Percentiles rank a stretch among this genome's conserved stretches.
These are phyloP conservation scores for Debaryomycetaceae sp. DNA, from an alignment of 1,139 yeast genomes.

Conservation along the genomic window DNA sequence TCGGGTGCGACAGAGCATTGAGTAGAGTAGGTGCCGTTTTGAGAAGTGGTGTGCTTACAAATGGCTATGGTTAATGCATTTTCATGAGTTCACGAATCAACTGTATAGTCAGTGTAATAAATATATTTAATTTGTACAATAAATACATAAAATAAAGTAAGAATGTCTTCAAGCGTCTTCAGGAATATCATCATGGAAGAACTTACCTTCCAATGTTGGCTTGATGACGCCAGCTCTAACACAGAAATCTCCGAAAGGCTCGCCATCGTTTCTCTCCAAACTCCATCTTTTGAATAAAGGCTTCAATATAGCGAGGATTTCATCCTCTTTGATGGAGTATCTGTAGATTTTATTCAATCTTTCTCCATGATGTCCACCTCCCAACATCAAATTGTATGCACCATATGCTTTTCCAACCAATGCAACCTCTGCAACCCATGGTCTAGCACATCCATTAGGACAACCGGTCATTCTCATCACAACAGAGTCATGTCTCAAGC, in stretches of 20 bases:
- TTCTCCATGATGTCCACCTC: constrained; percentile 96
- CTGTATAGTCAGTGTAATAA: background rate
- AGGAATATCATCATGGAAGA: constrained; percentile 91
- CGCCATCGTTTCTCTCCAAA: constrained; percentile 82
- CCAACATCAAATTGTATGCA: constrained; percentile 89
- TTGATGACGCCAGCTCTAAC: constrained; percentile 82
- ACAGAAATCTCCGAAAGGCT: constrained; percentile 93
- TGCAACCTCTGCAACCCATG: constrained; percentile 97
- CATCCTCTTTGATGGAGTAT: constrained; percentile 87
- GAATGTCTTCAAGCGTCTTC: constrained; percentile 57
- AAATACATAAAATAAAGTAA: constrained; percentile 2
- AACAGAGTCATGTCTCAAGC: constrained; percentile 89
- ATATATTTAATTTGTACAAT: constrained; percentile 4
- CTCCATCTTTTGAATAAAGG: constrained; percentile 95
- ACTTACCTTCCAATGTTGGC: constrained; percentile 87
- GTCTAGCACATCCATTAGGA: constrained; percentile 98
- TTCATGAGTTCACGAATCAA: background rate
- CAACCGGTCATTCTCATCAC: constrained; percentile 99
- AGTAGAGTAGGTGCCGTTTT: too few species aligned
- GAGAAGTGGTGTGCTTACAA: too few species aligned
- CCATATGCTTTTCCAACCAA: constrained; percentile 94
- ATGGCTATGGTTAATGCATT: too few species aligned
- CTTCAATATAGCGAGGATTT: constrained; percentile 69
- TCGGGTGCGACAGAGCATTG: background rate
- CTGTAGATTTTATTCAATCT: constrained; percentile 88